phyloP scores from a whole-genome alignment of 257 asterid species.

The Hygrophila difformis region DNA sequence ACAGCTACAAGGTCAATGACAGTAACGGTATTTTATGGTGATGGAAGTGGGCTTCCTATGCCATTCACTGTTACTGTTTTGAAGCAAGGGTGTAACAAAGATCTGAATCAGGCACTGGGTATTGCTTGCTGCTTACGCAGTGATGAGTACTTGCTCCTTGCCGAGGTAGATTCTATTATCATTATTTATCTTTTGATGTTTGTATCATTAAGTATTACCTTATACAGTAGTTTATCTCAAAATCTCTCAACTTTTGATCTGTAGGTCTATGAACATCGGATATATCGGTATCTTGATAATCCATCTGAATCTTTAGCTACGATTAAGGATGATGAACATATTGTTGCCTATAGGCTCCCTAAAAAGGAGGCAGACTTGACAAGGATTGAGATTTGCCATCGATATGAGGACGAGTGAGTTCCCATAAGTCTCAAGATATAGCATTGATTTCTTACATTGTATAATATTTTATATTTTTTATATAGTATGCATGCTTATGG shows the following conservation, averaged over 20 bases:
- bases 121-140: constrained; percentile 51
- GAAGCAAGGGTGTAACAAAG: constrained; percentile 79
- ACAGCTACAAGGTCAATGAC: constrained; percentile 77
- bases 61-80: constrained; percentile 74
- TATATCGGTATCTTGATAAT: constrained; percentile 69
- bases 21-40: constrained; percentile 71
- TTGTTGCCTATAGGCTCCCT: constrained; percentile 88
- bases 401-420: constrained; percentile 63
- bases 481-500: background rate
- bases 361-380: constrained; percentile 43
- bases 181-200: constrained; percentile 4
- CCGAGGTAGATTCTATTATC: constrained; percentile 49
- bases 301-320: constrained; percentile 60
- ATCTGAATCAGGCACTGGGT: constrained; percentile 65
- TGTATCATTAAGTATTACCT: background rate
- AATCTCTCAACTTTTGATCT: constrained; percentile 9
- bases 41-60: constrained; percentile 87
- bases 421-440: background rate
- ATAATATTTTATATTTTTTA: background rate
- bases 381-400: constrained; percentile 74
- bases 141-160: constrained; percentile 82
- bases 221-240: constrained; percentile 4
- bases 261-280: constrained; percentile 78
- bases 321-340: constrained; percentile 81
- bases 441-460: background rate